Evolutionary conservation across 148 eudicot species (phyloP), one percentile per base, ranked within the genome.

Genomic region (Nyssa sinensis): DNA sequence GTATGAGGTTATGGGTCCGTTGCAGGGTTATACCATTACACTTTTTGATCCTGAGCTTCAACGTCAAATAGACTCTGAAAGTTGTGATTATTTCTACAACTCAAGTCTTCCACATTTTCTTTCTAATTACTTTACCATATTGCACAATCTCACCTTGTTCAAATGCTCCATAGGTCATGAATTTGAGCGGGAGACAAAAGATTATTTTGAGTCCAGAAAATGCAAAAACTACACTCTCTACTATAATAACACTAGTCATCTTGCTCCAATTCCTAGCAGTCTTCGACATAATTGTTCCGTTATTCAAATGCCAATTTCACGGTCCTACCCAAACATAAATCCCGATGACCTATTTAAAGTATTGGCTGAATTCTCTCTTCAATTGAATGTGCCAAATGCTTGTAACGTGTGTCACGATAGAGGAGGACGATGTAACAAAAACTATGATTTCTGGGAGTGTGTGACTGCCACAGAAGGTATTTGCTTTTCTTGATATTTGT

Each of bases 101-200:
- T 41, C 34, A 5, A 30, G 9, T 23, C 61, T 64, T 75, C 80
- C 67, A 0, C 1, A 69, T 7, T 73, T 66, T 6, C 44, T 25
- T 23, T 65, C 78, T 17, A 34, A 79, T 58, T 69, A 31, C 21
- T 35, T 79, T 32, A 69, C 78, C 0, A 2, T 34, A 1, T 29
- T 67, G 39, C 31, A 1, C 5, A 71, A 30, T 33, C 29, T 64
- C 73, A 72, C 83, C 29, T 3, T 86, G 17, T 81, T 76, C 77
- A 82, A 35, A 62, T 86, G 89, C 55, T 62, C 19, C 0, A 69
- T 19, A 34, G 21, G 0, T 0, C 24, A 25, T 7, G 13, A n/a
- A 14, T 0, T 0, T 32, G 7, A 66, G 19, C 13, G 7, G 24
- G 49, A 65, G 29, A 12, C 7, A 14, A 2, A 19, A 1, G 31